Evolutionary conservation across 108 stramenopile genomes (phyloP), one percentile per base, ranked within the genome.

Genomic region (Craspedostauros australis): DNA sequence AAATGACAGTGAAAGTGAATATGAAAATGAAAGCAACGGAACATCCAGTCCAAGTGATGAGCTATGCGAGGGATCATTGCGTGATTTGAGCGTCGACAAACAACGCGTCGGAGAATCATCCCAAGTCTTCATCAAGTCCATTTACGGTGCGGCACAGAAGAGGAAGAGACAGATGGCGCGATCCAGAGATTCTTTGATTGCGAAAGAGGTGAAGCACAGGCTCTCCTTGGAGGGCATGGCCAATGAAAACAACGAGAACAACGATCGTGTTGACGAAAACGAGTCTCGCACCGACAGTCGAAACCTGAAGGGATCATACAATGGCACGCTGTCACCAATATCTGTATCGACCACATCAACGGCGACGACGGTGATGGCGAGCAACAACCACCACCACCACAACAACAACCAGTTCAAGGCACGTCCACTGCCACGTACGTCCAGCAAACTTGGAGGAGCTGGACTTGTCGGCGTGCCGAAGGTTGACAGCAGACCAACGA

Each of bases 401-500:
- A 31, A n/a, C 29, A 31, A 5, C 15, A 20, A 34, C 30, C 33
- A 20, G 8, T 72, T 72, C 58, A 72, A 72, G 39, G 70, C 70
- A 8, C 48, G 63, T 1, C 64, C 70, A 20, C n/a, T 60, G 14
- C 70, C 70, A 11, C 42, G 31, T 6, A 48, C 58, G 1, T 49
- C 46, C 4, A 43, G 40, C 0, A 29, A n/a, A 18, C 9, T 42
- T 5, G 66, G 57, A 1, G 38, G 39, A 19, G 54, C 63, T 15
- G 77, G 77, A 11, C 23, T 46, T 9, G 43, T 45, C 4, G 74
- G 74, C 3, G 62, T 80, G 21, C 79, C 73, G 18, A 68, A 64
- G 50, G 63, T 80, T 4, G 68, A 69, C 16, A 80, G 73, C 39
- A 58, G 62, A 64, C 71, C 67, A 11, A 58, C 63, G 4, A 80